Evolutionary conservation across 2,329 filamentous ascomycete genomes (phyloP), one percentile per base, ranked within the genome.

Genomic region (Pseudopithomyces chartarum): DNA sequence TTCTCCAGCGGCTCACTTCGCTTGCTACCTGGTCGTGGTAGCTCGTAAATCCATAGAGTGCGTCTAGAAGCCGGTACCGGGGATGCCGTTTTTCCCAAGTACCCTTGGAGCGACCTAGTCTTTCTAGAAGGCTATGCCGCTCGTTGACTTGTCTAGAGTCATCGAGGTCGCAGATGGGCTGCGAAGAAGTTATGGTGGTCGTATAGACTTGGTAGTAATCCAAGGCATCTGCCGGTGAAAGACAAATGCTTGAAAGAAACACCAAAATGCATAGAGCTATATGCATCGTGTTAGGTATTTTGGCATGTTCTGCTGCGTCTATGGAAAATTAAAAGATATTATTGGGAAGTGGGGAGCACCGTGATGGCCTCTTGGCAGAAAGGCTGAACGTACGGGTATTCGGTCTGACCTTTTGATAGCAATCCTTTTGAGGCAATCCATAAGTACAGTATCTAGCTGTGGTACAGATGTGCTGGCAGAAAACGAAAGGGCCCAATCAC

Each of bases 1-100:
- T 48, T 6, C 66, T 59, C 67, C 67, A 69, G 13, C 64, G 56
- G 3, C 67, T 53, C 6, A 70, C 26, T 26, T 70, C 69, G 0
- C 26, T 44, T 20, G 22, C 22, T 6, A 44, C 42, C 2, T 23
- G 42, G 11, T 44, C 42, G n/a, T 44, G 42, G 42, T 44, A n/a
- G 42, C 20, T 44, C n/a, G 26, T 12, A n/a, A 19, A 44, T 6
- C 42, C 22, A 23, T 29, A 26, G 13, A 44, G 42, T 44, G 42
- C 42, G 42, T 44, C 42, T 26, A 44, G 42, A 12, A 44, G 42
- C 12, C 42, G 22, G 15, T 44, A 13, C 15, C 42, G 42, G 11
- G 42, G 22, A 19, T 44, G 42, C 3, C 42, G 19, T 44, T 44
- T 44, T 13, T 44, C 42, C 42, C 42, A 44, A 11, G 42, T 19